Evolutionary conservation across 352 stramenopile species (phyloP).

Genomic region (Phytophthora cryptogea): DNA sequence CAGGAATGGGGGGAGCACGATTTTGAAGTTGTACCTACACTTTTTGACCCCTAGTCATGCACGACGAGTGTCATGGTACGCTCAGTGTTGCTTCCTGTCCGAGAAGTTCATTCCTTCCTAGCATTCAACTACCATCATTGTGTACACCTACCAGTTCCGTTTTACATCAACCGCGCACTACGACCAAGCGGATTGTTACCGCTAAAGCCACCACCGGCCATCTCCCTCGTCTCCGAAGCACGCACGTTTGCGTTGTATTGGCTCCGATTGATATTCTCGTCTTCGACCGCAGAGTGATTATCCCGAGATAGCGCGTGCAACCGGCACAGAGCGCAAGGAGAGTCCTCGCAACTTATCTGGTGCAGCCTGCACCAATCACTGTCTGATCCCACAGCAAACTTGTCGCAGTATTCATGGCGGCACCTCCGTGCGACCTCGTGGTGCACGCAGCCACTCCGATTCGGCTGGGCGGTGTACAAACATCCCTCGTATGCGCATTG

Average conservation of each 20-base stretch:
- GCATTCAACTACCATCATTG: not conserved
- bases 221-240: constrained; percentile 10
- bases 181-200: constrained; percentile 10
- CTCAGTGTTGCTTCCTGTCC: not conserved
- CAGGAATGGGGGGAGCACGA: too few species aligned
- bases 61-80: too few species aligned
- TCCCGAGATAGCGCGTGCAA: constrained; percentile 32
- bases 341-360: constrained; percentile 49
- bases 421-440: constrained; percentile 52
- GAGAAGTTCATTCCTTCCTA: not conserved
- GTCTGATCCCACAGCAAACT: constrained; percentile 49
- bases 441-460: constrained; percentile 48
- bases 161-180: constrained; percentile 25
- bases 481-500: constrained; percentile 69
- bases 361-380: constrained; percentile 54
- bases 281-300: constrained; percentile 13
- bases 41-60: too few species aligned
- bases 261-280: constrained; percentile 34
- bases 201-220: constrained; percentile 3
- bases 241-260: constrained; percentile 22
- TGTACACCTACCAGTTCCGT: not conserved
- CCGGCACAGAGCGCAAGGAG: constrained; percentile 59
- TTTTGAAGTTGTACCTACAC: too few species aligned
- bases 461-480: constrained; percentile 35
- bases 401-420: constrained; percentile 64